Base-by-base conservation (phyloP, 2,329 filamentous ascomycete genomes). In the Exophiala spinifera region DNA sequence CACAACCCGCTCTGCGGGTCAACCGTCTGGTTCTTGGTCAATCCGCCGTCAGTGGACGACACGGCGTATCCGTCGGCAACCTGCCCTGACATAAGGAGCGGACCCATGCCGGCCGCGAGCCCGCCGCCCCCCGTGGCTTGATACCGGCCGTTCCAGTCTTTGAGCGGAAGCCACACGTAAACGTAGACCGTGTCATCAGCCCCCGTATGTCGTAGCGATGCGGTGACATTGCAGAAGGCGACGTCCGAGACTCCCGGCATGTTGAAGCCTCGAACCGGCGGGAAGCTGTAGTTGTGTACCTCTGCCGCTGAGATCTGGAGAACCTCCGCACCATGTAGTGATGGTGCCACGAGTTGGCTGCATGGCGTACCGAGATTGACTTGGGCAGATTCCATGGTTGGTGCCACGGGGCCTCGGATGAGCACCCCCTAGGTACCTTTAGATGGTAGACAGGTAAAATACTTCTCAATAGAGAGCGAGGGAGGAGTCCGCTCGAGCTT, bases 181-280 rank as follows among this genome's bases (percentile, higher is more conserved):
- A 61, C 68, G 69, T 64, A 57, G 69, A 57, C 65, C 70, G 64
- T 7, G 71, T 65, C 39, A 66, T 64, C 40, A 73, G 64, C 7
- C 48, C 72, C 73, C 3, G 70, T 67, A 61, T 75, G 74, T 1
- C 67, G 73, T 59, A 75, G 74, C 21, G 65, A 62, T 6, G 75
- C 64, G 1, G 70, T 74, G 25, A 61, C 51, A 21, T 61, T 55
- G 34, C 55, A 61, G 31, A 59, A 56, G 28, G 46, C 46, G 10
- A 52, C 33, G 20, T 33, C 50, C 21, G 34, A 36, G 36, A 50
- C 28, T 14, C 19, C 52, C 2, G 47, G 23, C 4, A 15, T 10
- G 10, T 46, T 17, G 43, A 50, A 55, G 13, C 46, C 6, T 3
- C 47, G 28, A 5, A 50, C 10, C 19, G 25, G 25, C n/a, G 46